phyloP scores from a whole-genome alignment of 306 rosid genomes.

The Gynostemma pentaphyllum region DNA sequence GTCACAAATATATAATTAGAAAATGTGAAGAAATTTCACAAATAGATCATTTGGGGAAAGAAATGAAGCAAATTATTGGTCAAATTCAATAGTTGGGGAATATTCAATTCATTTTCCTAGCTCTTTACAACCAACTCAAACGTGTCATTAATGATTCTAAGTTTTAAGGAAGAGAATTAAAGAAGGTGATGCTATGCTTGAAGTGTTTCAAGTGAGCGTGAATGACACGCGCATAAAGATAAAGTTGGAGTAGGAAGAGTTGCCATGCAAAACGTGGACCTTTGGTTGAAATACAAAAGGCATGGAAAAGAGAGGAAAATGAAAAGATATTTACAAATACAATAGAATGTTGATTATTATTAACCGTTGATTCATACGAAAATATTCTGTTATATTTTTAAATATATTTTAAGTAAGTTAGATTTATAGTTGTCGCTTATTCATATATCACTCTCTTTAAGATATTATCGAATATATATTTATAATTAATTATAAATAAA shows the following conservation, averaged over 20 bases:
- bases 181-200: no score
- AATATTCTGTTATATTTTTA: no score
- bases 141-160: not conserved
- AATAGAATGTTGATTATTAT: no score
- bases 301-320: not conserved
- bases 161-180: not conserved
- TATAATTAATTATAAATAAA: no score
- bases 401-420: no score
- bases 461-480: no score
- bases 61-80: not conserved
- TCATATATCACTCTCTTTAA: no score
- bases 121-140: not conserved
- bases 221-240: not conserved
- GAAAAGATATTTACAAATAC: not conserved
- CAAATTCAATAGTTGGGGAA: not conserved
- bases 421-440: no score
- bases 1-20: not conserved
- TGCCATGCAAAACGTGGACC: slow-evolving; percentile 1
- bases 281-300: not conserved
- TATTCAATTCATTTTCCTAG: not conserved
- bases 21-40: not conserved
- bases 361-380: no score
- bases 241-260: not conserved
- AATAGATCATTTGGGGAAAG: not conserved
- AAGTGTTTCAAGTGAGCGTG: no score